Evolutionary conservation across 2,329 filamentous ascomycete genomes (phyloP).

Genomic region (Helotiales sp.): DNA sequence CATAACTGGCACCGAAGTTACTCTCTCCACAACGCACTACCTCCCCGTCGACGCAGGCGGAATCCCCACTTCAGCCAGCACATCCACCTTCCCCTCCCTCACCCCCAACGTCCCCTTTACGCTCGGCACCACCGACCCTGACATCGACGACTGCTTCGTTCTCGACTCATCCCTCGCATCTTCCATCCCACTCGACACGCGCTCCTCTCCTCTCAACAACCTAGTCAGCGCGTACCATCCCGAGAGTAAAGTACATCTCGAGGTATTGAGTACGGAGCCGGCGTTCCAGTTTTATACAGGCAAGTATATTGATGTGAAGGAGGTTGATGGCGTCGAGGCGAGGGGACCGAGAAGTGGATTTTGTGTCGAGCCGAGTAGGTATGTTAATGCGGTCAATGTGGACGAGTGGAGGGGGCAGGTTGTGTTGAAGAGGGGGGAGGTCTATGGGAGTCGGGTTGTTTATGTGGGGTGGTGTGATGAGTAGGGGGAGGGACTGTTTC

Average conservation of each 20-base stretch:
- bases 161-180: slow-evolving; percentile 50
- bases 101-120: slow-evolving; percentile 71
- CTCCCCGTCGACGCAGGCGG: slow-evolving; percentile 74
- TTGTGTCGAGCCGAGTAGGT: slow-evolving; percentile 90
- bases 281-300: slow-evolving; percentile 98
- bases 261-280: slow-evolving; percentile 90
- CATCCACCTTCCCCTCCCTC: slow-evolving; percentile 67
- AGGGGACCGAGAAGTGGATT: slow-evolving; percentile 76
- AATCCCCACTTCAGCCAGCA: slow-evolving; percentile 71
- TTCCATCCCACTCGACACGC: slow-evolving; percentile 56
- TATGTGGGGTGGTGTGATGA: slow-evolving; percentile 82
- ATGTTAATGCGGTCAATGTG: slow-evolving; percentile 85
- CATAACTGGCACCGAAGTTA: slow-evolving; percentile 65
- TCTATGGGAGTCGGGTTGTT: slow-evolving; percentile 79
- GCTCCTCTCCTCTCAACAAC: slow-evolving; percentile 62
- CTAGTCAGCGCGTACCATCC: slow-evolving; percentile 78
- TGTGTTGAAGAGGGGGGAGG: slow-evolving; percentile 81
- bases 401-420: slow-evolving; percentile 80
- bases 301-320: slow-evolving; percentile 79
- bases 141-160: slow-evolving; percentile 91
- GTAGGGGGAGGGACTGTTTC: slow-evolving; percentile 14
- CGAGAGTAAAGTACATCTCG: slow-evolving; percentile 75
- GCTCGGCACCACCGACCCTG: slow-evolving; percentile 68
- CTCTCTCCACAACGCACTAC: slow-evolving; percentile 64
- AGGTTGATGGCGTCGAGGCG: slow-evolving; percentile 54